These are phyloP conservation scores for Talaromyces verruculosus DNA, from an alignment of 2,329 filamentous ascomycete genomes.

Conservation along the genomic window DNA sequence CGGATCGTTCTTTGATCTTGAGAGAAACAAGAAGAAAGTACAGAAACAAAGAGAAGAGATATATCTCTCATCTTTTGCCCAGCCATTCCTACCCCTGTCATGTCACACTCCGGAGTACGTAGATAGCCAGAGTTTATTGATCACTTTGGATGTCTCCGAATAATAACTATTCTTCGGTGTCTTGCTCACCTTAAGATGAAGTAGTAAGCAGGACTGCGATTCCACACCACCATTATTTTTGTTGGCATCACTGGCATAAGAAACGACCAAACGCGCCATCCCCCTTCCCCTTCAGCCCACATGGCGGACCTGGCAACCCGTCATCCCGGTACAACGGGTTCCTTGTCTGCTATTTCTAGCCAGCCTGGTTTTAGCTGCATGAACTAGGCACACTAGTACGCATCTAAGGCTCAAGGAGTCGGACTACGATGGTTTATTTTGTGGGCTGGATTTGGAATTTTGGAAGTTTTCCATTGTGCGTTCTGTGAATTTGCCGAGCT, in stretches of 20 bases:
- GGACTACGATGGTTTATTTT: not conserved
- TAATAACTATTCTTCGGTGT: not conserved
- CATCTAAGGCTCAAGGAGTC: not conserved
- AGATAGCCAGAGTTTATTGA: not conserved
- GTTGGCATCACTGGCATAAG: not conserved
- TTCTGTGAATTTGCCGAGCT: constrained; percentile 12
- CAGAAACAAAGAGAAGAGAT: not conserved
- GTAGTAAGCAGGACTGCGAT: not conserved
- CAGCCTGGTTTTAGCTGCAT: constrained; percentile 17
- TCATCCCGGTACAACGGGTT: constrained; percentile 34
- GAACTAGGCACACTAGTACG: constrained; percentile 4
- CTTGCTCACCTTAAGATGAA: not conserved
- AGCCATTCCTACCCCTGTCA: constrained; percentile 9
- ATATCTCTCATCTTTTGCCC: not conserved
- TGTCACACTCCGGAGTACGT: not conserved
- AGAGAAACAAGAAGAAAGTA: not conserved
- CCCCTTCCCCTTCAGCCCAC: constrained; percentile 27
- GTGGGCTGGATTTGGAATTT: constrained; percentile 5
- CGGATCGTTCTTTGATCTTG: not conserved
- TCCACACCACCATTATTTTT: not conserved
- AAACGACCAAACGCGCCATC: constrained; percentile 20
- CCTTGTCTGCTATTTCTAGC: constrained; percentile 14
- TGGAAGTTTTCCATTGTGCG: constrained; percentile 1
- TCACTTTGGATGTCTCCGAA: constrained; percentile 9
- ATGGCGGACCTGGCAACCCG: constrained; percentile 30